Evolutionary conservation across 2,329 filamentous ascomycete species (phyloP).

Genomic region (Thielaviopsis punctulata): DNA sequence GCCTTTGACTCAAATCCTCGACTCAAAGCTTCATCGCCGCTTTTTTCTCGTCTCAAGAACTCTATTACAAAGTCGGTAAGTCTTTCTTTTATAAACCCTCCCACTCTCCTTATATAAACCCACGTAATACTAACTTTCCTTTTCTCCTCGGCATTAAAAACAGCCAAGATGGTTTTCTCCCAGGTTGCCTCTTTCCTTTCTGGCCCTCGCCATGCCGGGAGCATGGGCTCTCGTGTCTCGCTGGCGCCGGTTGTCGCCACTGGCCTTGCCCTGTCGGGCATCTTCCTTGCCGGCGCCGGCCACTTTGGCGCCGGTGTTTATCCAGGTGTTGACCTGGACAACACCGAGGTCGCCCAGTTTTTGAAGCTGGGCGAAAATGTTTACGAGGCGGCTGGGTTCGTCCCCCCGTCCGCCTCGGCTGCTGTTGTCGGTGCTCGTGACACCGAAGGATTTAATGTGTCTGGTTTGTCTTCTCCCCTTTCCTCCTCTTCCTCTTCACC

Average conservation of each 20-base stretch:
- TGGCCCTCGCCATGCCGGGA: not conserved
- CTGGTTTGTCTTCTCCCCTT: not conserved
- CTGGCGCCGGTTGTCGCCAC: not conserved
- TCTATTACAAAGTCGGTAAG: too few species aligned
- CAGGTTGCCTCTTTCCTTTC: not conserved
- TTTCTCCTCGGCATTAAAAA: too few species aligned
- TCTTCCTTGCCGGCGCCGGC: not conserved
- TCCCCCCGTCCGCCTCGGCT: not conserved
- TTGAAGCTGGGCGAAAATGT: not conserved
- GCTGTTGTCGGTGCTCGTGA: not conserved
- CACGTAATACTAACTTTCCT: too few species aligned
- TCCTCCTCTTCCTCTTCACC: not conserved
- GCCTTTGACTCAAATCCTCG: too few species aligned
- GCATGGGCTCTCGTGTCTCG: not conserved
- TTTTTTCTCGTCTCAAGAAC: too few species aligned
- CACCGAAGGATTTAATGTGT: not conserved
- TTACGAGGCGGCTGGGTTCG: not conserved
- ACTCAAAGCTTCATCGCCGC: too few species aligned
- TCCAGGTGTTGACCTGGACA: not conserved
- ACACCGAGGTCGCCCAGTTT: not conserved
- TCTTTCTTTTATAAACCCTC: too few species aligned
- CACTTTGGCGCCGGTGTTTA: not conserved
- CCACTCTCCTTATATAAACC: too few species aligned
- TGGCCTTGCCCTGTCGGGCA: not conserved
- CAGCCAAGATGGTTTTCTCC: not conserved